Percentiles rank a stretch among this genome's conserved stretches.
phyloP scores from a whole-genome alignment of 768 basidiomycete species.

The Coprinopsis strossmayeri region DNA sequence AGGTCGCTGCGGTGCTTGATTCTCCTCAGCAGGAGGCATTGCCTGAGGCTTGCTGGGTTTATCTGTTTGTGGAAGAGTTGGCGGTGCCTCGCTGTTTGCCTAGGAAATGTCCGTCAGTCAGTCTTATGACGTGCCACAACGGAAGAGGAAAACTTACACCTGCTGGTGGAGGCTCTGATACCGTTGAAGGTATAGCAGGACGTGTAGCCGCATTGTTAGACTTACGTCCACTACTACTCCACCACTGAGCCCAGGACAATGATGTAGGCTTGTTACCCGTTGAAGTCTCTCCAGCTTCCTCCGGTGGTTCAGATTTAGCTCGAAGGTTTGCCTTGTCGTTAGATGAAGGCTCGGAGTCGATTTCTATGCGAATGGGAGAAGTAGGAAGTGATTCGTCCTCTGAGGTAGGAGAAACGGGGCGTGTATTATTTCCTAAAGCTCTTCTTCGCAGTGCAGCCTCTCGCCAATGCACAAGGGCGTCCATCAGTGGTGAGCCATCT shows the following conservation, averaged over 20 bases:
- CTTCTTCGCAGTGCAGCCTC: conserved; percentile 28
- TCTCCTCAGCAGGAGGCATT: not conserved
- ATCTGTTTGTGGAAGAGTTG: not conserved
- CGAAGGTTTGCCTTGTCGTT: conserved; percentile 16
- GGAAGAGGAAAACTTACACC: not conserved
- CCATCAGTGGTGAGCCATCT: conserved; percentile 71
- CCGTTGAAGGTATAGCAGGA: conserved; percentile 7
- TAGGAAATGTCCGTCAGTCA: not conserved
- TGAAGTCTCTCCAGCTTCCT: conserved; percentile 9
- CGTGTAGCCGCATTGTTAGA: conserved; percentile 11
- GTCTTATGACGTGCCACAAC: not conserved
- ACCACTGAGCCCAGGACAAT: conserved; percentile 81
- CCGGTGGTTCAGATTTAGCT: conserved; percentile 37
- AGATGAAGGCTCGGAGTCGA: not conserved
- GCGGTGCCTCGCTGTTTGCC: not conserved
- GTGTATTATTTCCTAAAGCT: conserved; percentile 9
- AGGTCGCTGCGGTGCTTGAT: not conserved
- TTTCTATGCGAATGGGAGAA: conserved; percentile 29
- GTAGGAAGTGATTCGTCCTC: conserved; percentile 14
- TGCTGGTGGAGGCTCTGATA: conserved; percentile 18
- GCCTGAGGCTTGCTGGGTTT: not conserved
- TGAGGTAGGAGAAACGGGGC: conserved; percentile 1
- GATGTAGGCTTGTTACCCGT: conserved; percentile 38
- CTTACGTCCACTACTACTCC: conserved; percentile 55
- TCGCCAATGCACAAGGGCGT: conserved; percentile 69